Percentiles rank a stretch among this genome's conserved stretches.
These are phyloP conservation scores for Botrytis medusae DNA, from an alignment of 2,329 filamentous ascomycete species.

Conservation along the genomic window DNA sequence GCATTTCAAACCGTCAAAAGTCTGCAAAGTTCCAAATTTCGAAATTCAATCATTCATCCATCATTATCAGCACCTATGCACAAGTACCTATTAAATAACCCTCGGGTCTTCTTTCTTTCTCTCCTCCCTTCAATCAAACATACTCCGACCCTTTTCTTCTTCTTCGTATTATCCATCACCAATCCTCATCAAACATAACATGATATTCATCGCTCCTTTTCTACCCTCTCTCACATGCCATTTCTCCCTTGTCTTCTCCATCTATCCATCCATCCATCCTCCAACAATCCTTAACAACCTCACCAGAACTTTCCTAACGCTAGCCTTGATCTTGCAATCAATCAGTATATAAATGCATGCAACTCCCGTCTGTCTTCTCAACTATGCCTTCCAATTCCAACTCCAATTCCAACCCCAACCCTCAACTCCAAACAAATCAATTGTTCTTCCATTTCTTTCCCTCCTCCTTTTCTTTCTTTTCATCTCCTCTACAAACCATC, in stretches of 20 bases:
- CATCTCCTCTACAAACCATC: background rate
- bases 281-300: background rate
- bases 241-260: background rate
- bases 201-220: background rate
- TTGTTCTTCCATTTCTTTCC: background rate
- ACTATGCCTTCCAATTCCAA: background rate
- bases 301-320: background rate
- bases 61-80: constrained; percentile 8
- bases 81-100: constrained; percentile 8
- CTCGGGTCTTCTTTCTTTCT: background rate
- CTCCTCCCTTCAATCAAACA: background rate
- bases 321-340: background rate
- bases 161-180: background rate
- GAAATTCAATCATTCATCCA: background rate
- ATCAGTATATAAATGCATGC: constrained; percentile 11
- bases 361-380: background rate
- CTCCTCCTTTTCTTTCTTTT: background rate
- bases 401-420: background rate
- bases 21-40: background rate
- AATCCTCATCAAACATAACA: constrained; percentile 9
- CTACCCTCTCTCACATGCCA: too few species aligned
- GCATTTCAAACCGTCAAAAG: background rate
- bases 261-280: background rate
- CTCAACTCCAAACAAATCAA: background rate
- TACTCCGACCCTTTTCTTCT: background rate